These are phyloP conservation scores for Eutypella sp. DNA, from an alignment of 2,329 filamentous ascomycete genomes.

Conservation along the genomic window DNA sequence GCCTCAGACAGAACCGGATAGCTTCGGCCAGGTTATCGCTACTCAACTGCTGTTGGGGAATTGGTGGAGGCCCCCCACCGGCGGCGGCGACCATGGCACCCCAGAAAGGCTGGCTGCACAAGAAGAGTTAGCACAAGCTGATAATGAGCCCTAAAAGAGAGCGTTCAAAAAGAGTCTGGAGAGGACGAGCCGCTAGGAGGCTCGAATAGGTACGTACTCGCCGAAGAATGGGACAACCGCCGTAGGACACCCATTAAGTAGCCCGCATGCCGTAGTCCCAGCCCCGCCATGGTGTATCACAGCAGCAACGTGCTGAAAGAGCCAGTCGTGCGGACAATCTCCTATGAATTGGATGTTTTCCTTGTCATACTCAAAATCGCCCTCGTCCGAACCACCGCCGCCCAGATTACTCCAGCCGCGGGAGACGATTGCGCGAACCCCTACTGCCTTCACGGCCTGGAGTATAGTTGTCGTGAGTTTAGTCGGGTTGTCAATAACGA, in stretches of 20 bases:
- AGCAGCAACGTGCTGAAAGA: conserved; percentile 49
- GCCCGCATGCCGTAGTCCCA: conserved; percentile 52
- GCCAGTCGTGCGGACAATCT: conserved; percentile 53
- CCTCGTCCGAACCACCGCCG: conserved; percentile 1
- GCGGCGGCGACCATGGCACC: conserved; percentile 33
- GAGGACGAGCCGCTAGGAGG: too few species aligned
- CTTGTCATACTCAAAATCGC: not conserved
- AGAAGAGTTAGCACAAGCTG: not conserved
- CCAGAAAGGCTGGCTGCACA: conserved; percentile 34
- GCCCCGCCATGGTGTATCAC: conserved; percentile 58
- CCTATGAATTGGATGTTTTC: conserved; percentile 42
- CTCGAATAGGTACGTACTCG: conserved; percentile 19
- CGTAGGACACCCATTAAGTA: conserved; percentile 46
- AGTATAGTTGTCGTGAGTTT: conserved; percentile 35
- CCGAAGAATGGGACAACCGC: conserved; percentile 49
- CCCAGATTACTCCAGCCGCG: conserved; percentile 19
- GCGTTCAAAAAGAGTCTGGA: too few species aligned
- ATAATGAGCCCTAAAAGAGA: too few species aligned
- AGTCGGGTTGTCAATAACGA: conserved; percentile 56
- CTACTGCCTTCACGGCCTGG: conserved; percentile 33
- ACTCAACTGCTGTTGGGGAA: conserved; percentile 29
- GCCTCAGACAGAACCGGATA: conserved; percentile 28
- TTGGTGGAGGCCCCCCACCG: conserved; percentile 33
- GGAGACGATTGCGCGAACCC: conserved; percentile 48
- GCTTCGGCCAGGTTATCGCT: conserved; percentile 28